Conservation (phyloP, 495 filamentous ascomycete genomes). For the Aspergillus avenaceus region DNA sequence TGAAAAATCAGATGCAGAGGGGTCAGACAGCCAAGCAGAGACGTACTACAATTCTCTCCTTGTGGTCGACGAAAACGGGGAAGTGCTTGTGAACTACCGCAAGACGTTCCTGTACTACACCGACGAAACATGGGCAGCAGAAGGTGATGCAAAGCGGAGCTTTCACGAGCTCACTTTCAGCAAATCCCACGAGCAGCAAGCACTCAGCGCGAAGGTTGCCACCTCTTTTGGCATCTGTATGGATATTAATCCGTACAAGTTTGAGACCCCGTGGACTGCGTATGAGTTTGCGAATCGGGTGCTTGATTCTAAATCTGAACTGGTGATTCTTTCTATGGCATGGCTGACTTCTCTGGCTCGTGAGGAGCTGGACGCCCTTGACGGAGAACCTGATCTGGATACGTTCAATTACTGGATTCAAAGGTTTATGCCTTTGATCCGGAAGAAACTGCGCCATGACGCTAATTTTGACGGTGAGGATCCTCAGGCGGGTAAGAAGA, state of each 20-base stretch:
- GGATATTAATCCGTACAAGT: conserved; percentile 69
- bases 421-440: conserved; percentile 69
- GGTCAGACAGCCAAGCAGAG: conserved; percentile 18
- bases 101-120: conserved; percentile 89
- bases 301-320: conserved; percentile 57
- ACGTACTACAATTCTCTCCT: conserved; percentile 78
- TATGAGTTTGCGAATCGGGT: conserved; percentile 86
- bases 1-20: conserved; percentile 10
- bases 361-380: conserved; percentile 40
- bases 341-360: conserved; percentile 64
- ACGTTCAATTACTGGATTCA: conserved; percentile 90
- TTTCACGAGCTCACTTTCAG: conserved; percentile 34
- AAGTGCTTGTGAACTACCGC: conserved; percentile 76
- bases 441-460: conserved; percentile 38
- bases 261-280: conserved; percentile 68
- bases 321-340: conserved; percentile 83
- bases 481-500: conserved; percentile 38
- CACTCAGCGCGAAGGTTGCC: conserved; percentile 29
- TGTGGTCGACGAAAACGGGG: conserved; percentile 67
- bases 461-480: conserved; percentile 21
- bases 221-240: conserved; percentile 87
- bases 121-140: conserved; percentile 85
- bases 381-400: conserved; percentile 65
- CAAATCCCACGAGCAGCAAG: background rate
- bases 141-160: conserved; percentile 59